Conservation (phyloP, 129 eudicot species). For the Helichrysum umbraculigerum region DNA sequence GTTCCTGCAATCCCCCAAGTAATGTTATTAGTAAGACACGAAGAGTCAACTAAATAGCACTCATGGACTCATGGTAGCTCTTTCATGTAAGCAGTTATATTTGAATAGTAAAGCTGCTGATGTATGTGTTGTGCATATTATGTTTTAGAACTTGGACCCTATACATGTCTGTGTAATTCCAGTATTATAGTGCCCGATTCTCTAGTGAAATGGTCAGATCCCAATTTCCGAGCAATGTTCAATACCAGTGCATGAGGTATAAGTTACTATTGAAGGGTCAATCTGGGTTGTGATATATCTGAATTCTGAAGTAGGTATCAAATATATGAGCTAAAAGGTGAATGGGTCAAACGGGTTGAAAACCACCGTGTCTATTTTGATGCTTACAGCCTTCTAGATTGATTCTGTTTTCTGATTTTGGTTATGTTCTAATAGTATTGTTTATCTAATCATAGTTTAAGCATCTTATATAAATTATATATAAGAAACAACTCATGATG, state of each 20-base stretch:
- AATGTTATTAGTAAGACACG: neutral
- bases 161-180: neutral
- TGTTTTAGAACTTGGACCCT: neutral
- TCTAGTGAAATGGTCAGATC: neutral
- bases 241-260: neutral
- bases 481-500: too few relatives aligned
- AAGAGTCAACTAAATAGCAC: neutral
- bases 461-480: too few relatives aligned
- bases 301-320: neutral
- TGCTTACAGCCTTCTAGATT: neutral
- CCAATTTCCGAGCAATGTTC: neutral
- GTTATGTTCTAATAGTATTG: neutral
- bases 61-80: neutral
- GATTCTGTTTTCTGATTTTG: neutral
- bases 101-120: neutral
- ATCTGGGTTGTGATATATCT: neutral
- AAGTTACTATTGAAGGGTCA: neutral
- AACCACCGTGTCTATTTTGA: neutral
- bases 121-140: neutral
- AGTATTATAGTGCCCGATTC: neutral
- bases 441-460: neutral
- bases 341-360: neutral
- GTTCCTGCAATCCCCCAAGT: conserved; percentile 47
- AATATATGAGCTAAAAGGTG: neutral
- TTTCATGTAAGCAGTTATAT: neutral